Percentiles rank a stretch among this genome's conserved stretches.
These are phyloP conservation scores for Begonia loranthoides DNA, from an alignment of 306 rosid species.

Conservation along the genomic window DNA sequence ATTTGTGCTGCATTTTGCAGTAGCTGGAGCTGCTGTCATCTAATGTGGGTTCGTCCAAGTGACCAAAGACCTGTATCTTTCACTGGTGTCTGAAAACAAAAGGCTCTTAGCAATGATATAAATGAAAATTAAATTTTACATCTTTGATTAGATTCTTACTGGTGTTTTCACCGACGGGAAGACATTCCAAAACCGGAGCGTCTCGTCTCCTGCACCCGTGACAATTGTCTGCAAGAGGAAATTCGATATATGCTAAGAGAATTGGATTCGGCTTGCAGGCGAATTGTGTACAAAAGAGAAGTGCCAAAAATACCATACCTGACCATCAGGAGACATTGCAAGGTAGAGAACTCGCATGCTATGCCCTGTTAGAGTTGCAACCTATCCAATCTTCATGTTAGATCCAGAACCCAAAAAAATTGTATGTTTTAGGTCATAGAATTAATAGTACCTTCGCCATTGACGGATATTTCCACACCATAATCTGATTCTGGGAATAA, in stretches of 20 bases:
- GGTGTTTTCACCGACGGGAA: conserved; percentile 84
- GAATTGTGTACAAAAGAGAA: too few relatives aligned
- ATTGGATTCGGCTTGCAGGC: not conserved
- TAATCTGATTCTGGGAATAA: conserved; percentile 92
- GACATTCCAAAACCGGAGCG: conserved; percentile 83
- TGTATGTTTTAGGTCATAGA: not conserved
- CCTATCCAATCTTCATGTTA: conserved; percentile 26
- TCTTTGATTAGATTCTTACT: conserved; percentile 29
- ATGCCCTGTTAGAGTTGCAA: conserved; percentile 94
- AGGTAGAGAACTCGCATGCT: conserved; percentile 93
- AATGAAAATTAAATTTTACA: too few relatives aligned
- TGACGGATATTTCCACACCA: conserved; percentile 99
- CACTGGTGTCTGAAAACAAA: conserved; percentile 51
- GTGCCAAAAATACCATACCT: conserved; percentile 28
- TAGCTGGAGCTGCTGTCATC: conserved; percentile 12
- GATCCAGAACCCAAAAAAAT: not conserved
- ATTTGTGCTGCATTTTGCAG: not conserved
- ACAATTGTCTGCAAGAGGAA: conserved; percentile 62
- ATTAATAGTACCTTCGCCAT: conserved; percentile 38
- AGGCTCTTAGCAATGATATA: not conserved
- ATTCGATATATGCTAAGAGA: not conserved
- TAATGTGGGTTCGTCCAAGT: conserved; percentile 68
- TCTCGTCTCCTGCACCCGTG: conserved; percentile 98
- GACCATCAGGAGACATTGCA: conserved; percentile 98
- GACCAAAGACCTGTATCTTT: conserved; percentile 93